Conservation (phyloP, 495 filamentous ascomycete species). For the Podospora pseudoanserina region DNA sequence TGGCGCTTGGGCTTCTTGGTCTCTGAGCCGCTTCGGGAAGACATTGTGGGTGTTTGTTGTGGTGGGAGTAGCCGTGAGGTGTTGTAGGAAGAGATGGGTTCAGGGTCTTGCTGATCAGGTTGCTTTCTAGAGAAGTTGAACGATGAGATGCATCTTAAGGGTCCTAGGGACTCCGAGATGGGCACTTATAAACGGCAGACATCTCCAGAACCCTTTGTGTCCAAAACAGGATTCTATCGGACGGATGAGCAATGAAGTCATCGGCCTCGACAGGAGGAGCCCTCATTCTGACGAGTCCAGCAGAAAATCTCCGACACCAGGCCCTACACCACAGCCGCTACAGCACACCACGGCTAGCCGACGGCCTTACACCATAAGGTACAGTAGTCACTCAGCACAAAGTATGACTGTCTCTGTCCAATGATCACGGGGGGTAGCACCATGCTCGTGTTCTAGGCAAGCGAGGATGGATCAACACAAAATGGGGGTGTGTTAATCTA, state of each 20-base stretch:
- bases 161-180: slow-evolving; percentile 9
- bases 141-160: slow-evolving; percentile 7
- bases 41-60: slow-evolving; percentile 26
- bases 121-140: neutral
- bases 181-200: slow-evolving; percentile 21
- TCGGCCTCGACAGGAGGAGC: slow-evolving; percentile 7
- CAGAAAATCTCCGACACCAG: neutral
- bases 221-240: slow-evolving; percentile 24
- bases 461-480: neutral
- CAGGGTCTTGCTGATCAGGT: slow-evolving; percentile 8
- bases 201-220: slow-evolving; percentile 9
- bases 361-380: neutral
- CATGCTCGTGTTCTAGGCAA: neutral
- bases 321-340: neutral
- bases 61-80: neutral
- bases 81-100: neutral
- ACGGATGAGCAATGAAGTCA: slow-evolving; percentile 27
- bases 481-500: slow-evolving; percentile 6
- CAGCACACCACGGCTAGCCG: neutral
- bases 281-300: neutral
- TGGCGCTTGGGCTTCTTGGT: slow-evolving; percentile 31
- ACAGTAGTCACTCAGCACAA: neutral
- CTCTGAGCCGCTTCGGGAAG: slow-evolving; percentile 36
- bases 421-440: slow-evolving; percentile 6
- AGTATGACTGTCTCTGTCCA: slow-evolving; percentile 1